Evolutionary conservation across 1,284 basidiomycete species (phyloP).

Genomic region (Peniophora sp.): DNA sequence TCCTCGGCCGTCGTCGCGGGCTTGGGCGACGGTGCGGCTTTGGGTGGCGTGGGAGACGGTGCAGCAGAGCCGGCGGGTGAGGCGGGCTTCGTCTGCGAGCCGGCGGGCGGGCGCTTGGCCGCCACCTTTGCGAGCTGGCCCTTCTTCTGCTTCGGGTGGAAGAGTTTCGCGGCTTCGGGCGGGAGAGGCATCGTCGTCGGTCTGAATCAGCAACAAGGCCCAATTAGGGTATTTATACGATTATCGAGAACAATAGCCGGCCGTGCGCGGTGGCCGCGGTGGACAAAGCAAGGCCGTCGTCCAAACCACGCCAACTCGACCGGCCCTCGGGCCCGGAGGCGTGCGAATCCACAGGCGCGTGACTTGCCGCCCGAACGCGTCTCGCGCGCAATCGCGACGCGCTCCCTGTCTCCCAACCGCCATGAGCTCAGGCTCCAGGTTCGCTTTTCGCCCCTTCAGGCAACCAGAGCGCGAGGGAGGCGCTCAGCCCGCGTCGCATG

Average conservation of each 20-base stretch:
- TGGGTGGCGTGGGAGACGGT: conserved; percentile 15
- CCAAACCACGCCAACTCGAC: too few species aligned
- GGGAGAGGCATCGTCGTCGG: conserved; percentile 2
- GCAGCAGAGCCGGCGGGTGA: conserved; percentile 21
- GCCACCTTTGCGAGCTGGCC: conserved; percentile 12
- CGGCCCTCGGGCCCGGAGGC: neutral
- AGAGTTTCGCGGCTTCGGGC: conserved; percentile 22
- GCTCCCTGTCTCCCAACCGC: neutral
- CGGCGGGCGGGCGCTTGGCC: conserved; percentile 14
- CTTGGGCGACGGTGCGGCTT: conserved; percentile 12
- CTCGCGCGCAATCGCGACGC: neutral
- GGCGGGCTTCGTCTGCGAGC: conserved; percentile 20
- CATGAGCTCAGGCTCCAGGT: neutral
- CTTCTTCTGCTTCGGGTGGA: conserved; percentile 46
- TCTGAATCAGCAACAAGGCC: neutral
- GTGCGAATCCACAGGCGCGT: neutral
- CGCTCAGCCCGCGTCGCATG: neutral
- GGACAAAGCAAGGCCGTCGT: neutral
- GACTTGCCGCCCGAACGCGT: neutral
- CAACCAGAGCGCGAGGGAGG: neutral
- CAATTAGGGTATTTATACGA: neutral
- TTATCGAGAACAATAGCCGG: neutral
- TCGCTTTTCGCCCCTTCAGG: neutral
- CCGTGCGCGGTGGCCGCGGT: neutral
- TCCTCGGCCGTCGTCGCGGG: conserved; percentile 24